These are phyloP conservation scores for Globisporangium cylindrosporum DNA, from an alignment of 352 stramenopile species.

Conservation along the genomic window DNA sequence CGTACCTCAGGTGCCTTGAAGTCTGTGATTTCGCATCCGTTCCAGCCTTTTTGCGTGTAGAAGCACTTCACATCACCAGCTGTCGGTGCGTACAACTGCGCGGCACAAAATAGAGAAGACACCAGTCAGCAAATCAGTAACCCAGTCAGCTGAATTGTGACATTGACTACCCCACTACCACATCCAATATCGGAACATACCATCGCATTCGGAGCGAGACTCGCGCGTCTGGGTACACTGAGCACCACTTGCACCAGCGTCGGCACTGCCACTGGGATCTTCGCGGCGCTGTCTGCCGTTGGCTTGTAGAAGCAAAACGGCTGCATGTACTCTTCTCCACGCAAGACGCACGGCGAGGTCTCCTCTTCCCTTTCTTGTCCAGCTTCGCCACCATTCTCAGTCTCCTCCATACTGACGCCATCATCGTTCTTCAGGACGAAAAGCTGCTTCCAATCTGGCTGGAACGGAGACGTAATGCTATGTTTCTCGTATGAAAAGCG, in stretches of 20 bases:
- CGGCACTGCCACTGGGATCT: slow-evolving; percentile 57
- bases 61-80: slow-evolving; percentile 25
- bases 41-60: slow-evolving; percentile 31
- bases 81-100: slow-evolving; percentile 36
- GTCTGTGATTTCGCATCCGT: slow-evolving; percentile 25
- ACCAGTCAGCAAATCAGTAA: background rate
- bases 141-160: background rate
- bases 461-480: slow-evolving; percentile 52
- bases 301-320: slow-evolving; percentile 59
- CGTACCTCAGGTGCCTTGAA: slow-evolving; percentile 8
- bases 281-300: background rate
- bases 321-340: slow-evolving; percentile 60
- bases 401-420: background rate
- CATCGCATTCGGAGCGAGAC: slow-evolving; percentile 56
- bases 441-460: slow-evolving; percentile 53
- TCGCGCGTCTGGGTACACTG: slow-evolving; percentile 51
- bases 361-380: slow-evolving; percentile 17
- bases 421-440: slow-evolving; percentile 24
- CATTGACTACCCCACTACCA: background rate
- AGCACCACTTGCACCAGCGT: slow-evolving; percentile 70
- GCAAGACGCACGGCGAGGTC: slow-evolving; percentile 44
- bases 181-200: slow-evolving; percentile 23
- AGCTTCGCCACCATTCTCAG: background rate
- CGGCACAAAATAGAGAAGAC: background rate
- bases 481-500: slow-evolving; percentile 63